These are phyloP conservation scores for Rubia yunnanensis DNA, from an alignment of 257 asterid genomes.

Conservation along the genomic window DNA sequence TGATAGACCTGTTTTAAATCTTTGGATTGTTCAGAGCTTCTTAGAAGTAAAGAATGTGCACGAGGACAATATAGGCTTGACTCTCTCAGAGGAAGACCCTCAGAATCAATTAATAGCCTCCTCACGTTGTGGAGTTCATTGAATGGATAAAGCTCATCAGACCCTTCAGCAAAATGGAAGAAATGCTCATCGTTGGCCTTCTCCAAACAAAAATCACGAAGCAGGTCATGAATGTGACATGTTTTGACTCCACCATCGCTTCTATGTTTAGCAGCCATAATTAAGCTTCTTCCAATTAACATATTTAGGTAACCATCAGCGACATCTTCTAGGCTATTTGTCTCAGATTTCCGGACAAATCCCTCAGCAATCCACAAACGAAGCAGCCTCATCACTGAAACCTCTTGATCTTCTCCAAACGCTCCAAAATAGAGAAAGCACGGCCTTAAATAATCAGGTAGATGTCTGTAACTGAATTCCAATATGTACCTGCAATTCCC, in stretches of 20 bases:
- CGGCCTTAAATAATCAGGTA: not conserved
- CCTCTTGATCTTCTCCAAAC: not conserved
- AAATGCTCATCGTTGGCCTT: not conserved
- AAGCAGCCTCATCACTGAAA: not conserved
- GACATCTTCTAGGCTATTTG: not conserved
- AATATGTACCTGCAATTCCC: not conserved
- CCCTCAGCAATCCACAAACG: not conserved
- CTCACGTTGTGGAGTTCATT: not conserved
- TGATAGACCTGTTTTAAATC: too few relatives aligned
- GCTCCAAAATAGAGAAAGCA: not conserved
- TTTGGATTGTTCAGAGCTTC: too few relatives aligned
- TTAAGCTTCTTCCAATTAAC: not conserved
- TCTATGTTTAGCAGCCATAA: not conserved
- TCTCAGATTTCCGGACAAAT: not conserved
- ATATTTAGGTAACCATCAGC: not conserved
- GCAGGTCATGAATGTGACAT: not conserved
- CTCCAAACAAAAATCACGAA: not conserved
- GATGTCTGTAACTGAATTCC: constrained; percentile 6
- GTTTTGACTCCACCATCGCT: not conserved
- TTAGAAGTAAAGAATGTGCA: too few relatives aligned
- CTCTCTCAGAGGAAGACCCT: too few relatives aligned
- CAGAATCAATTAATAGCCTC: not conserved
- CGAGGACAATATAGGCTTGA: too few relatives aligned
- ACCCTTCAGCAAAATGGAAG: not conserved
- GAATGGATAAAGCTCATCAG: not conserved